Evolutionary conservation across 306 rosid genomes (phyloP).

Genomic region (Luffa acutangula): DNA sequence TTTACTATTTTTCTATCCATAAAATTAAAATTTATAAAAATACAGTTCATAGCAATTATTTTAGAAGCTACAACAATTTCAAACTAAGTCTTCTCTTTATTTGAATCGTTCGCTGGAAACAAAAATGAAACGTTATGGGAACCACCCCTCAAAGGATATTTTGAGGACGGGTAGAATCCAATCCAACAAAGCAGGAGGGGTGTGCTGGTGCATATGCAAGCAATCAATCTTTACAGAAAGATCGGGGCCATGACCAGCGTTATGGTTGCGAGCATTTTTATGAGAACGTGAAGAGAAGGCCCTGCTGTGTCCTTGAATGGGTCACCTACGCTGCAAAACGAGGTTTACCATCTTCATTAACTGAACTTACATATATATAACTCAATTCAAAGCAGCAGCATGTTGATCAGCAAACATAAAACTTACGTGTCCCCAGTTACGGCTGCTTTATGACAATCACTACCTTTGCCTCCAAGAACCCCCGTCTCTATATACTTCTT

Average conservation of each 20-base stretch:
- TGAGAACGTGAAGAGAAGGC: constrained; percentile 92
- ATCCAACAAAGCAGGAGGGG: not conserved
- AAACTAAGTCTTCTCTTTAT: not conserved
- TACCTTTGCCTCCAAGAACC: constrained; percentile 96
- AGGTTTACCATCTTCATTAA: not conserved
- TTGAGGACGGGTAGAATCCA: not conserved
- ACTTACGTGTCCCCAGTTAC: constrained; percentile 96
- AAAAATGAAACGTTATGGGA: not conserved
- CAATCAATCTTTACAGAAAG: constrained; percentile 50
- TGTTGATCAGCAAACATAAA: not conserved
- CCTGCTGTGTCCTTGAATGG: constrained; percentile 99
- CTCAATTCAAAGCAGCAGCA: not conserved
- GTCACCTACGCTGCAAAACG: constrained; percentile 76
- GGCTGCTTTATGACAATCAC: constrained; percentile 95
- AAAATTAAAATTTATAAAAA: no score
- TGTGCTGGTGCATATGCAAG: not conserved
- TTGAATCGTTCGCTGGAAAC: not conserved
- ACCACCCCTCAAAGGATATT: not conserved
- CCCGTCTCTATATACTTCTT: constrained; percentile 97
- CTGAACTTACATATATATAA: not conserved
- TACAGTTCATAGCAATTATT: no score
- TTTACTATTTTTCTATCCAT: no score
- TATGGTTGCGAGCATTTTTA: constrained; percentile 93
- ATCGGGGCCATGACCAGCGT: constrained; percentile 97
- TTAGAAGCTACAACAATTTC: no score